These are phyloP conservation scores for Zea luxurians DNA, from an alignment of 176 grass and related monocot genomes.

Conservation along the genomic window DNA sequence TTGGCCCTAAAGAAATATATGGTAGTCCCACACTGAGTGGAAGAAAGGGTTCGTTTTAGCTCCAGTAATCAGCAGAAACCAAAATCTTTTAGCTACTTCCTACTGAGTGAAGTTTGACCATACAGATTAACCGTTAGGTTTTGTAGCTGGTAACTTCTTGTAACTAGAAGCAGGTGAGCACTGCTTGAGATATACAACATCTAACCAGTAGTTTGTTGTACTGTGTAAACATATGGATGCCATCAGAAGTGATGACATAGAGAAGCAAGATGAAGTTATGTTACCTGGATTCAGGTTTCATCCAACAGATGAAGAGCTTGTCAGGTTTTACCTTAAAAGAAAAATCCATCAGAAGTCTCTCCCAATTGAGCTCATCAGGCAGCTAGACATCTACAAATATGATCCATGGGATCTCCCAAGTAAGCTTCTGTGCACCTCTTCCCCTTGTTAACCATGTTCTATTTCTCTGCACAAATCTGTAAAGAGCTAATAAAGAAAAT, in stretches of 20 bases:
- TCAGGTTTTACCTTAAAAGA: constrained; percentile 92
- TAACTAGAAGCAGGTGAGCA: constrained; percentile 35
- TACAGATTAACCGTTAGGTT: constrained; percentile 35
- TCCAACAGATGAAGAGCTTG: constrained; percentile 96
- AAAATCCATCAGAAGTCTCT: constrained; percentile 93
- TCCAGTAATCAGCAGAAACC: constrained; percentile 30
- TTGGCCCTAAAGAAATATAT: constrained; percentile 52
- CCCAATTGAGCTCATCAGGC: constrained; percentile 93
- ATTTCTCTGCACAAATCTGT: constrained; percentile 11
- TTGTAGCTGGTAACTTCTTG: constrained; percentile 28
- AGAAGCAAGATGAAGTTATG: constrained; percentile 87
- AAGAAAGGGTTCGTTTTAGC: constrained; percentile 7
- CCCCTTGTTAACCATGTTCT: constrained; percentile 6
- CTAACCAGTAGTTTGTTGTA: constrained; percentile 12
- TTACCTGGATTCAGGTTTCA: constrained; percentile 98
- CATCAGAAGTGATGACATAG: constrained; percentile 66
- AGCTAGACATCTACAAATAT: constrained; percentile 99
- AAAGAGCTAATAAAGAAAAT: constrained; percentile 13
- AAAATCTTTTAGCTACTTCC: constrained; percentile 29
- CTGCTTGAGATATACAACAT: constrained; percentile 27
- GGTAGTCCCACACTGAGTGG: constrained; percentile 11
- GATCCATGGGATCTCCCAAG: constrained; percentile 99
- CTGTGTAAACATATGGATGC: constrained; percentile 61
- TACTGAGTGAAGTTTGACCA: constrained; percentile 20
- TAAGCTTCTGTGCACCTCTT: constrained; percentile 50